phyloP scores from a whole-genome alignment of 768 basidiomycete genomes.

The Suillus alpinus region DNA sequence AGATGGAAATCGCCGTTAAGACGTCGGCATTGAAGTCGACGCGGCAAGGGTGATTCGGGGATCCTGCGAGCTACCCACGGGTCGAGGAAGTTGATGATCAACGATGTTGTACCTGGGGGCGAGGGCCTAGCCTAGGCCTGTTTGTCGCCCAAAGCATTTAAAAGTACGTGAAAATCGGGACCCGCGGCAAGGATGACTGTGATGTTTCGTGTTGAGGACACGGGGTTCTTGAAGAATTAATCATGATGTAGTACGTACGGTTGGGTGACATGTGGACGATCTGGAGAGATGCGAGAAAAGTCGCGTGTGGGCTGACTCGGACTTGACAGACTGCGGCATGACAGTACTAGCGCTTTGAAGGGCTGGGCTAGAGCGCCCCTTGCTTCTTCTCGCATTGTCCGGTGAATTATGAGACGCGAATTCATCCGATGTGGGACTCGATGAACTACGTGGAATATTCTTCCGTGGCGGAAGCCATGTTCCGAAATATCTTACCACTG shows the following conservation, averaged over 20 bases:
- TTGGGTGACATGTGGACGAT: neutral
- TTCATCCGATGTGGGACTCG: no score
- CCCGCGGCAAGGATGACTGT: neutral
- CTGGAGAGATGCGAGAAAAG: neutral
- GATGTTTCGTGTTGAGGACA: neutral
- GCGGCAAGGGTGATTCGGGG: neutral
- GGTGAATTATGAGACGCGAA: no score
- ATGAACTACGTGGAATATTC: no score
- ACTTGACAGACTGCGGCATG: no score
- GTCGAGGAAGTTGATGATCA: slow-evolving; percentile 1
- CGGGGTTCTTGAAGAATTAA: no score
- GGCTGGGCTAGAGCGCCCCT: no score
- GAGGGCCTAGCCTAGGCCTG: neutral
- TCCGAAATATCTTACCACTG: no score
- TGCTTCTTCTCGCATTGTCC: no score
- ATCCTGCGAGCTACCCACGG: slow-evolving; percentile 4
- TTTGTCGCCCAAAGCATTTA: no score
- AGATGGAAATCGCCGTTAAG: neutral
- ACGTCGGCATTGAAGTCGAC: neutral
- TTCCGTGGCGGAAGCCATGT: no score
- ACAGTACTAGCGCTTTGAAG: no score
- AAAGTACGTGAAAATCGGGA: neutral
- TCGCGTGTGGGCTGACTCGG: neutral
- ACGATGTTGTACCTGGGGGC: neutral
- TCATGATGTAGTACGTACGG: neutral